Evolutionary conservation across 305 asterid genomes (phyloP).

Genomic region (Fraxinus xanthoxyloides): DNA sequence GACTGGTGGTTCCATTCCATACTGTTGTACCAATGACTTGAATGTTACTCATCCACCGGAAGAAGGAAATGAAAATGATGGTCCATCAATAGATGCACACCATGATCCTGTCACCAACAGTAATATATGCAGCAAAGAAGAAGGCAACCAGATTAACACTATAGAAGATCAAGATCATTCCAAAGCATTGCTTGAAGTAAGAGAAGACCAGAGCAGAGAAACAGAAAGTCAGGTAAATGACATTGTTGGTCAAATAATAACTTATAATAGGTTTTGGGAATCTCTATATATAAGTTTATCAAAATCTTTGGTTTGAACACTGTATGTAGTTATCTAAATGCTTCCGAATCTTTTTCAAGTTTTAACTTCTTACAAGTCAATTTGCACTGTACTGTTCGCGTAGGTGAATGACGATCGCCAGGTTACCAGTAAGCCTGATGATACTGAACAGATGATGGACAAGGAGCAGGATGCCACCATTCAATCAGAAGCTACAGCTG

Average conservation of each 20-base stretch:
- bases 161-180: slow-evolving; percentile 17
- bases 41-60: not conserved
- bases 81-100: slow-evolving; percentile 9
- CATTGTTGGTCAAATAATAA: slow-evolving; percentile 6
- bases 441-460: slow-evolving; percentile 17
- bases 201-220: slow-evolving; percentile 18
- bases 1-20: not conserved
- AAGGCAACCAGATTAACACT: not conserved
- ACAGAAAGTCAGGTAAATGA: slow-evolving; percentile 24
- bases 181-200: slow-evolving; percentile 14
- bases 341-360: not conserved
- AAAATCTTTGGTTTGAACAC: not conserved
- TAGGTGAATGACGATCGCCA: slow-evolving; percentile 16
- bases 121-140: slow-evolving; percentile 5
- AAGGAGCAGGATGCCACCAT: slow-evolving; percentile 5
- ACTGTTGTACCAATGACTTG: not conserved
- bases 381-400: not conserved
- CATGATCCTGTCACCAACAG: slow-evolving; percentile 7
- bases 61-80: slow-evolving; percentile 15
- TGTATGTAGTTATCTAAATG: not conserved
- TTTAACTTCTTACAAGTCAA: not conserved
- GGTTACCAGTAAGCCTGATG: slow-evolving; percentile 7
- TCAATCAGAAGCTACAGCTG: slow-evolving; percentile 21
- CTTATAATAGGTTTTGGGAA: not conserved
- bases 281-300: not conserved